Conservation (phyloP, 2,329 filamentous ascomycete genomes). For the Colletotrichum spaethianum region DNA sequence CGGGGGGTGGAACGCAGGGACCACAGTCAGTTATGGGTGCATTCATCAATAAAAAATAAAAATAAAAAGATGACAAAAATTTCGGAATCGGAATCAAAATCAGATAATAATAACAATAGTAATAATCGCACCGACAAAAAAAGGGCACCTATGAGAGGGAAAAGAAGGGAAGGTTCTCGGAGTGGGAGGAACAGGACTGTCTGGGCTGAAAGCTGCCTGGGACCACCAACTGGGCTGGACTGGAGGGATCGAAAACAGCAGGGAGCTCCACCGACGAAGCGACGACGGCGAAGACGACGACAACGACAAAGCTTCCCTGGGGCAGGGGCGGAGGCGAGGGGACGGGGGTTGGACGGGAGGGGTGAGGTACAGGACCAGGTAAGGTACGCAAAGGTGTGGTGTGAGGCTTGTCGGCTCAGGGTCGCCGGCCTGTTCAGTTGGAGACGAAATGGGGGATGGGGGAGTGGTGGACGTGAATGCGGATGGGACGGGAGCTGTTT, state of each 20-base stretch:
- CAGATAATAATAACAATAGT: neutral
- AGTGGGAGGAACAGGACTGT: conserved; percentile 5
- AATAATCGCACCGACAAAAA: conserved; percentile 41
- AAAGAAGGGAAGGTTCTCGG: conserved; percentile 5
- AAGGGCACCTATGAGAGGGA: conserved; percentile 32
- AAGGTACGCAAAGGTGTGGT: conserved; percentile 9
- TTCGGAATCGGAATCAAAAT: too few relatives aligned
- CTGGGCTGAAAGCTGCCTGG: conserved; percentile 13
- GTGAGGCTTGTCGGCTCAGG: conserved; percentile 24
- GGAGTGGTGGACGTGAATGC: neutral
- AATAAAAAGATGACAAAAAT: too few relatives aligned
- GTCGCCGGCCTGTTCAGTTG: conserved; percentile 8
- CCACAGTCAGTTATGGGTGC: conserved; percentile 36
- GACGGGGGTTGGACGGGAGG: neutral
- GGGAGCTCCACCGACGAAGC: conserved; percentile 36
- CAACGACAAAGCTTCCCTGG: conserved; percentile 33
- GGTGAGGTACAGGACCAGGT: neutral
- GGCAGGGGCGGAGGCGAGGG: conserved; percentile 23
- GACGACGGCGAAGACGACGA: conserved; percentile 22
- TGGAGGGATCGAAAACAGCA: conserved; percentile 39
- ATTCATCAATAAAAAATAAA: conserved; percentile 40
- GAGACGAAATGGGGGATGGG: neutral
- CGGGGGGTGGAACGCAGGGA: conserved; percentile 42
- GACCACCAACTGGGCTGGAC: conserved; percentile 19
- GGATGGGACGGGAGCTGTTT: neutral